Evolutionary conservation across 495 filamentous ascomycete genomes (phyloP), one percentile per base, ranked within the genome.

Genomic region (Penicillium paradoxum): DNA sequence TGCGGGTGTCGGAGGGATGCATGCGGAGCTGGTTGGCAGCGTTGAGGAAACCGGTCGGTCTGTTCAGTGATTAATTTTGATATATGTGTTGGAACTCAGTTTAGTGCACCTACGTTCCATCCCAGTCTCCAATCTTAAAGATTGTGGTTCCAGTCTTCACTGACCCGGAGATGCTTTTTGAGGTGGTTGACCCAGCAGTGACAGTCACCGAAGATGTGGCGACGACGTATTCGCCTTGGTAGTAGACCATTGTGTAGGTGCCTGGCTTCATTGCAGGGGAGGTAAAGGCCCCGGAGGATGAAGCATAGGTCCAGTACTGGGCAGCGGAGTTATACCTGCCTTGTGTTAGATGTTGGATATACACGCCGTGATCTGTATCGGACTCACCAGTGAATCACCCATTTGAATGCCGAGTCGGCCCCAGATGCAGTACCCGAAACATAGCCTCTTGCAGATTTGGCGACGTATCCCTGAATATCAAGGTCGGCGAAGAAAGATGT

Each of bases 231-330:
- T 87, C 84, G 48, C 74, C 80, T 50, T 84, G 81, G 64, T 86
- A 87, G 19, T 86, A 73, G 4, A 80, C 76, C 81, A 85, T 85
- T 1, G 79, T 82, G 65, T 86, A 87, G 0, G 79, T 80, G 5
- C 84, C 84, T 0, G 82, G 74, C 59, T 85, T 86, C 83, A 87
- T 86, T 18, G 75, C 67, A 0, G 83, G 83, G 0, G 83, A 85
- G 7, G 75, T 82, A 62, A 84, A 87, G 4, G 60, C 59, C 2
- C 82, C 82, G 33, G 64, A 69, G 19, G 75, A 76, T 3, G 65
- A 60, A 4, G 80, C 77, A 55, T 78, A 77, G 6, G 74, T 71
- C 84, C 84, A 87, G 67, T 86, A 85, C 45, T 86, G 84, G 0
- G 83, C 83, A 1, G 63, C 73, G 8, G 58, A 59, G 63, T 86